Percentiles rank a stretch among this genome's conserved stretches.
Evolutionary conservation across 139 green algal genomes (phyloP).

Genomic region (Picochlorum costavermella): DNA sequence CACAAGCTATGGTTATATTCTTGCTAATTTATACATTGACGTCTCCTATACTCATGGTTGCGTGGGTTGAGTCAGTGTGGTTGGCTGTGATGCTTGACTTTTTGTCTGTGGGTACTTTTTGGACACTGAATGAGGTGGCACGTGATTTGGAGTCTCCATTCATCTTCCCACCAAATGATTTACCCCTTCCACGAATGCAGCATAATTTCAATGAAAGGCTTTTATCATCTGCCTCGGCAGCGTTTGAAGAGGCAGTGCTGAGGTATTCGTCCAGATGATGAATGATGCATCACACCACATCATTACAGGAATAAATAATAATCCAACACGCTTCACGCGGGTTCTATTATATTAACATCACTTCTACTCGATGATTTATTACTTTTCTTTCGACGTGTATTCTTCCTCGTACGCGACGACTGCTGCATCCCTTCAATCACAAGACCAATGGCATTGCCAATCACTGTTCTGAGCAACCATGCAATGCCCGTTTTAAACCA

Average conservation of each 20-base stretch:
- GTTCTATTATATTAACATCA: neutral
- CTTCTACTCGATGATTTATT: neutral
- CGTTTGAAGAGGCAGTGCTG: constrained; percentile 4
- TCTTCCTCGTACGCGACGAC: neutral
- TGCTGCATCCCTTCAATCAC: neutral
- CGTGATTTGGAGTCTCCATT: constrained; percentile 44
- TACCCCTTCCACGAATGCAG: constrained; percentile 43
- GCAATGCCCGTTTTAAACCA: neutral
- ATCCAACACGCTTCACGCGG: neutral
- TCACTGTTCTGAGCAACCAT: neutral
- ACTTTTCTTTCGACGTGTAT: neutral
- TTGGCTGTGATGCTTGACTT: constrained; percentile 17
- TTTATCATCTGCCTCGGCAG: constrained; percentile 15
- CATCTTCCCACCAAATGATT: constrained; percentile 50
- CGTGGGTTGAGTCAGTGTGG: constrained; percentile 18
- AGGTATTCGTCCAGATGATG: neutral
- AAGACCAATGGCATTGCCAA: constrained; percentile 12
- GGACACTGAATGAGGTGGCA: constrained; percentile 37
- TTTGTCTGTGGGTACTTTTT: constrained; percentile 27
- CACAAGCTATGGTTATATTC: constrained; percentile 43
- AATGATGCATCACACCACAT: too few species aligned
- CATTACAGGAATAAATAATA: constrained; percentile 3
- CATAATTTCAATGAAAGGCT: constrained; percentile 49
- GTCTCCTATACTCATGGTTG: constrained; percentile 34
- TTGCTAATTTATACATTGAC: constrained; percentile 34